These are phyloP conservation scores for Saccharomycopsis lassenensis DNA, from an alignment of 805 yeast genomes.

Conservation along the genomic window DNA sequence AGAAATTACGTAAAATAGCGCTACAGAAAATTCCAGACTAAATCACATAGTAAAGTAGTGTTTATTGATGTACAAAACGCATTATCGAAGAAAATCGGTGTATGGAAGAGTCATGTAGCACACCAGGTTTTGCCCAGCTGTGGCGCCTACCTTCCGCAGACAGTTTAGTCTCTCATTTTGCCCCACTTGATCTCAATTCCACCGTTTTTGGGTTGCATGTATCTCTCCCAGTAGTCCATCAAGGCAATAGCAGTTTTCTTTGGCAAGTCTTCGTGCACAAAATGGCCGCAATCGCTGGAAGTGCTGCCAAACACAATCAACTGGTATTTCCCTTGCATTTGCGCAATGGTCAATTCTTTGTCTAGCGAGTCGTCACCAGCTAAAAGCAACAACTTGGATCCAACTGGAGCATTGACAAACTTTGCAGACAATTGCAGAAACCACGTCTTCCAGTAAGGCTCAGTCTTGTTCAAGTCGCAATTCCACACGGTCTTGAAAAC, in stretches of 20 bases:
- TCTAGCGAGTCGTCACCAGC: constrained; percentile 90
- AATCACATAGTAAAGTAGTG: too few relatives aligned
- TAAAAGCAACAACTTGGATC: constrained; percentile 59
- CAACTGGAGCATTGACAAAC: constrained; percentile 37
- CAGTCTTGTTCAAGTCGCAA: constrained; percentile 50
- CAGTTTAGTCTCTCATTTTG: constrained; percentile 8
- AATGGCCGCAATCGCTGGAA: constrained; percentile 64
- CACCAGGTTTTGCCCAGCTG: too few relatives aligned
- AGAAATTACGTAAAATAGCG: too few relatives aligned
- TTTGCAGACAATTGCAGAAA: constrained; percentile 52
- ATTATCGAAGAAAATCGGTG: too few relatives aligned
- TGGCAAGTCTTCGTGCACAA: constrained; percentile 89
- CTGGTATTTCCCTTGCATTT: constrained; percentile 97
- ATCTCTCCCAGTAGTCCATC: constrained; percentile 34
- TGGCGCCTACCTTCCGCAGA: too few relatives aligned
- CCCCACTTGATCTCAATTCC: constrained; percentile 18
- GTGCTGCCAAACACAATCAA: constrained; percentile 68
- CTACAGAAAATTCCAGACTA: too few relatives aligned
- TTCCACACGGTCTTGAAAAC: constrained; percentile 41
- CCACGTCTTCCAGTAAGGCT: constrained; percentile 76
- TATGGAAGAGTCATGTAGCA: too few relatives aligned
- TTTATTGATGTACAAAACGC: too few relatives aligned
- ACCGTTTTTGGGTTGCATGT: constrained; percentile 1
- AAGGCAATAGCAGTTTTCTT: constrained; percentile 47
- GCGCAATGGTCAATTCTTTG: constrained; percentile 79